Percentiles rank a stretch among this genome's conserved stretches.
phyloP scores from a whole-genome alignment of 2,329 filamentous ascomycete species.

The Fusarium protoensiforme region DNA sequence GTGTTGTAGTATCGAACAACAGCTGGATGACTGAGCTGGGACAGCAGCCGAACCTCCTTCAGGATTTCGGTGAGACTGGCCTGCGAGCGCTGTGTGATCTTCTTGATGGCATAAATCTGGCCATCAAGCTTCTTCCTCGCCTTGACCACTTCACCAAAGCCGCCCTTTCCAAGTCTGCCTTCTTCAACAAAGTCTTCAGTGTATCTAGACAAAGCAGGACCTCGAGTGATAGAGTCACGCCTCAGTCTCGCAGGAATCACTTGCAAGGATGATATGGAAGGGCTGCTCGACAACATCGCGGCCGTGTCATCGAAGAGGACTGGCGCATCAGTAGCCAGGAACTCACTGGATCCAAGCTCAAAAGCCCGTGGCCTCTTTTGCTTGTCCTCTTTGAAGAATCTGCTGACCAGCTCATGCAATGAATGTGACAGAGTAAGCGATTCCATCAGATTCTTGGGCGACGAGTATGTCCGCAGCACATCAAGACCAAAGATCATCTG shows the following conservation, averaged over 20 bases:
- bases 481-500: conserved; percentile 94
- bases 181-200: conserved; percentile 91
- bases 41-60: conserved; percentile 88
- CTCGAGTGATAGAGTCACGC: conserved; percentile 70
- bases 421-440: conserved; percentile 78
- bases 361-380: conserved; percentile 89
- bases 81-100: conserved; percentile 86
- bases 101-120: conserved; percentile 95
- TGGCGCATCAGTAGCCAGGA: conserved; percentile 72
- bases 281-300: conserved; percentile 54
- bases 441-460: conserved; percentile 78
- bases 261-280: conserved; percentile 55
- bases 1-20: conserved; percentile 93
- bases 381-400: conserved; percentile 85
- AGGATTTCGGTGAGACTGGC: conserved; percentile 83
- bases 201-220: conserved; percentile 76
- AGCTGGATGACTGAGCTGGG: conserved; percentile 89
- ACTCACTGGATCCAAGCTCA: conserved; percentile 72
- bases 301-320: conserved; percentile 62
- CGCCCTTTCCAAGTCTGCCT: conserved; percentile 88
- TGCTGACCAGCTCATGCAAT: conserved; percentile 81
- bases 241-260: conserved; percentile 62
- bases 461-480: conserved; percentile 80
- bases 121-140: conserved; percentile 94
- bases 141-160: conserved; percentile 96